Conservation (phyloP, 1,284 basidiomycete species). For the Phellinidium pouzarii region DNA sequence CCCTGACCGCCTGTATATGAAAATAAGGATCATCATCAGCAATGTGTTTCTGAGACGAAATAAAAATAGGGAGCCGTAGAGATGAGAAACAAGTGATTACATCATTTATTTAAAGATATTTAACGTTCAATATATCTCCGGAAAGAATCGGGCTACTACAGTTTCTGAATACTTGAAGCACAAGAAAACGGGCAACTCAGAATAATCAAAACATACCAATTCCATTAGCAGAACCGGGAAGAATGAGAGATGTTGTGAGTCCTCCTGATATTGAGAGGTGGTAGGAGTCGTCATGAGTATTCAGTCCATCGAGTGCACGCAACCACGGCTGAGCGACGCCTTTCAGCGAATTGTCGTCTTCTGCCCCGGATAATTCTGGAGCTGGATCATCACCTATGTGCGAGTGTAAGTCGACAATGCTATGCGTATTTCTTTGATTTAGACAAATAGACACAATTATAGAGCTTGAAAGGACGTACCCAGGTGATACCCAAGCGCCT, state of each 20-base stretch:
- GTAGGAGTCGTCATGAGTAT: slow-evolving; percentile 37
- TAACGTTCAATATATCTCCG: too few species aligned
- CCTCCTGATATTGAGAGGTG: slow-evolving; percentile 37
- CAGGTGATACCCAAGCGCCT: slow-evolving; percentile 34
- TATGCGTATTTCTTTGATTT: slow-evolving; percentile 19
- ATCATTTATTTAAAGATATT: too few species aligned
- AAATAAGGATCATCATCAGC: too few species aligned
- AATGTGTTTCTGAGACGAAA: too few species aligned
- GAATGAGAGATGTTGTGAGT: slow-evolving; percentile 39
- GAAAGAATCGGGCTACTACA: too few species aligned
- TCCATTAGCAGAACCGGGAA: slow-evolving; percentile 42
- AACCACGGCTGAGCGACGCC: slow-evolving; percentile 44
- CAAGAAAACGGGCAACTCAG: not conserved
- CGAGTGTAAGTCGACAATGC: slow-evolving; percentile 55
- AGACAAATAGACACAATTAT: not conserved
- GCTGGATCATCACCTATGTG: slow-evolving; percentile 47
- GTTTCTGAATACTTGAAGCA: too few species aligned
- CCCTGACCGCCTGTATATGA: slow-evolving; percentile 44
- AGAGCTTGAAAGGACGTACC: slow-evolving; percentile 24
- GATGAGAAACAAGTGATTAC: too few species aligned
- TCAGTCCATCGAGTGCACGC: slow-evolving; percentile 42
- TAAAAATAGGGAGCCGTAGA: too few species aligned
- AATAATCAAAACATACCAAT: slow-evolving; percentile 29
- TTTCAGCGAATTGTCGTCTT: slow-evolving; percentile 37
- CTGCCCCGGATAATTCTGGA: slow-evolving; percentile 30